Conservation (phyloP, 1,284 basidiomycete genomes). For the Tremellales sp. region DNA sequence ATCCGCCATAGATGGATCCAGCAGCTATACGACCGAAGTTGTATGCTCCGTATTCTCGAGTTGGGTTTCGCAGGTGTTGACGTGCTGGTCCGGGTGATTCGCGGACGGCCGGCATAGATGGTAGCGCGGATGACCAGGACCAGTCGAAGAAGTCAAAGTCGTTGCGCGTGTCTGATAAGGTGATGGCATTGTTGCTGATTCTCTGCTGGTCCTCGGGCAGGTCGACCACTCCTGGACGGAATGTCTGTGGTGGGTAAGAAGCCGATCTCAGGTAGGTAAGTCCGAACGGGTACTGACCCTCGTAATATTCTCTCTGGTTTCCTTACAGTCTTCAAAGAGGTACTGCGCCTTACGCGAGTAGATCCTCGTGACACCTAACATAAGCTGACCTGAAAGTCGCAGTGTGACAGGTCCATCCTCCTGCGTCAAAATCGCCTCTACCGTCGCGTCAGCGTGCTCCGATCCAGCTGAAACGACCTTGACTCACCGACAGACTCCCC, state of each 20-base stretch:
- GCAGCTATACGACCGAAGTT: conserved; percentile 46
- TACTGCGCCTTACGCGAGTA: conserved; percentile 98
- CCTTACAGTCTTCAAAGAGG: conserved; percentile 94
- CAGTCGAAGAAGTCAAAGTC: conserved; percentile 44
- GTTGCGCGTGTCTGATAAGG: conserved; percentile 33
- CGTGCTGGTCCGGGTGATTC: conserved; percentile 11
- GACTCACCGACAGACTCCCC: conserved; percentile 81
- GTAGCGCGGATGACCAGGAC: conserved; percentile 25
- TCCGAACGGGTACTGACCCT: conserved; percentile 58
- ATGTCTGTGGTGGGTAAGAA: conserved; percentile 60
- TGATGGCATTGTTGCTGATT: conserved; percentile 67
- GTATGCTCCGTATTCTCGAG: conserved; percentile 41
- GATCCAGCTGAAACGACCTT: not conserved
- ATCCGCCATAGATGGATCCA: conserved; percentile 46
- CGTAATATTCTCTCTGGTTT: conserved; percentile 90
- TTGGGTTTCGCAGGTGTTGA: conserved; percentile 21
- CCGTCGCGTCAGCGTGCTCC: not conserved
- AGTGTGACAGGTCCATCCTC: conserved; percentile 83
- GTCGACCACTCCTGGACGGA: conserved; percentile 87
- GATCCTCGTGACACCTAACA: conserved; percentile 93
- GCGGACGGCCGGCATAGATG: conserved; percentile 4
- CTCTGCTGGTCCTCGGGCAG: conserved; percentile 89
- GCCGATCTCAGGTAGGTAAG: not conserved
- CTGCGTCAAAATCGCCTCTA: conserved; percentile 76
- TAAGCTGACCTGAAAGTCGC: conserved; percentile 86